phyloP scores from a whole-genome alignment of 140 eudicot species.

The Oenanthe javanica region DNA sequence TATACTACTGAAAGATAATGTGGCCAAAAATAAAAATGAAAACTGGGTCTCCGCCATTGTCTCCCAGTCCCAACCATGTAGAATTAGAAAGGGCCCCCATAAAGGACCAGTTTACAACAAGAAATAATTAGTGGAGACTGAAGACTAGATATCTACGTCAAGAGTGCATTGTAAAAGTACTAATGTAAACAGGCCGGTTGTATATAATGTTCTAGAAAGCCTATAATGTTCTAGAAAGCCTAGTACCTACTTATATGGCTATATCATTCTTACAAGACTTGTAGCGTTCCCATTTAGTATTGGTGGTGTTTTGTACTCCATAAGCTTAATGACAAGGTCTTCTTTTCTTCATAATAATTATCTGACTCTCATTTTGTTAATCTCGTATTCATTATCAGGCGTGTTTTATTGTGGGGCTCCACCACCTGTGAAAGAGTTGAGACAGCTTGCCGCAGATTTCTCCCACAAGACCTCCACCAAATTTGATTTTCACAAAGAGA shows the following conservation, averaged over 20 bases:
- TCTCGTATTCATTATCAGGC: slow-evolving; percentile 20
- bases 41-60: neutral
- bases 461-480: slow-evolving; percentile 33
- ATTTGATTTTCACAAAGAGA: slow-evolving; percentile 43
- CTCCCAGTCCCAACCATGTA: neutral
- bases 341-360: neutral
- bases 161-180: neutral
- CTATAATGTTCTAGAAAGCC: neutral
- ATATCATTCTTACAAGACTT: neutral
- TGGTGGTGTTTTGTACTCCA: neutral
- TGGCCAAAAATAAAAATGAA: neutral
- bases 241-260: too few relatives aligned
- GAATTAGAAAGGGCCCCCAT: neutral
- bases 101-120: neutral
- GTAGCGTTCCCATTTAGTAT: neutral
- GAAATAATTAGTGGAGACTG: neutral
- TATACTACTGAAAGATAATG: neutral
- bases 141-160: neutral
- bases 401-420: slow-evolving; percentile 49
- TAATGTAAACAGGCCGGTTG: neutral
- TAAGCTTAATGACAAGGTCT: neutral
- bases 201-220: neutral
- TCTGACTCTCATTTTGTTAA: neutral
- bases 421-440: slow-evolving; percentile 30
- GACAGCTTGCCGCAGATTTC: slow-evolving; percentile 31